Evolutionary conservation across 2,329 filamentous ascomycete genomes (phyloP), one percentile per base, ranked within the genome.

Genomic region (Neonectria coccinea): DNA sequence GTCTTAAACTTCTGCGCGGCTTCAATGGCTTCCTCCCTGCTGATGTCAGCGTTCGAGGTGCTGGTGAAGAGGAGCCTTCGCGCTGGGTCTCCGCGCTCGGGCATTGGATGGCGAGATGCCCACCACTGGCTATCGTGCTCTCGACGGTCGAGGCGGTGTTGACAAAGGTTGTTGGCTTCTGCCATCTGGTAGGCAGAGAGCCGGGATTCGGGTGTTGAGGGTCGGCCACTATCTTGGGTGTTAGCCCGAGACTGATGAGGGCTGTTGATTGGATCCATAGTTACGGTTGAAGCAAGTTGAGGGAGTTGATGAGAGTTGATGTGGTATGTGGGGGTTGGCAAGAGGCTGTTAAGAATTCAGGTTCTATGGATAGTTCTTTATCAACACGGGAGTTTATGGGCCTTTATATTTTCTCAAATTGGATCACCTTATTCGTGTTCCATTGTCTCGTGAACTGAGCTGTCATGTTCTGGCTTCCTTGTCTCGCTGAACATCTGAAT

Each of bases 61-160:
- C 52, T 41, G 7, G 55, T 33, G 22, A 67, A 70, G 11, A 67
- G 11, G 3, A 59, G 52, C 33, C 59, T 52, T 11, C 65, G 67
- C 51, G 70, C 61, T 7, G 69, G 53, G 10, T 68, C 7, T 41
- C 47, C 63, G 2, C 20, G 7, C 6, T 16, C 1, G 5, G 18
- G 51, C 11, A 44, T 44, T 25, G 14, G 50, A 8, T 70, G 65
- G 2, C 7, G 41, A 1, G 27, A 11, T 4, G 64, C 58, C 61
- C 61, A 70, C 66, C 68, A 67, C 4, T 45, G 7, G 3, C 18
- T 8, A 36, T 11, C 11, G 16, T 60, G 57, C 11, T 16, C 25
- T n/a, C 18, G 22, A 6, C 66, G 58, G 3, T 36, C 41, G 12
- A 5, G 8, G 14, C 14, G 22, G 7, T 29, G 25, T 16, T 48